phyloP scores from a whole-genome alignment of 805 yeast genomes.

The Diddensiella santjacobensis region DNA sequence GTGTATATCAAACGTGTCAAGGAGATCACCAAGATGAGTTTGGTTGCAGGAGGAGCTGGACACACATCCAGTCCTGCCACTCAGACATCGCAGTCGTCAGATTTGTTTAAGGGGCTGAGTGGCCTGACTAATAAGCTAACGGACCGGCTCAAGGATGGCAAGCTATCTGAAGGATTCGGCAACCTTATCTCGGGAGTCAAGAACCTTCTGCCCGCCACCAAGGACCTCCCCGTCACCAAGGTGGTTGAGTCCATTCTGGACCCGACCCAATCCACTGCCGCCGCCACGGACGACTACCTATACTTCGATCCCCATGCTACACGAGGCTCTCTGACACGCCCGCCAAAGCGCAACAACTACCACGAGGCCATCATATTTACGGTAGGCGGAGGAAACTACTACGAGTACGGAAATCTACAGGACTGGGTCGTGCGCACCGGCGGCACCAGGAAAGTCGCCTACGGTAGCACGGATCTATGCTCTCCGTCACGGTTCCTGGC shows the following conservation, averaged over 20 bases:
- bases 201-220: constrained; percentile 81
- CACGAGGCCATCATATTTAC: constrained; percentile 84
- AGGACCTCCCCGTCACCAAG: constrained; percentile 82
- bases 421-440: constrained; percentile 62
- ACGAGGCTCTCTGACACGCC: constrained; percentile 85
- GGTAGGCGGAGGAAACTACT: constrained; percentile 94
- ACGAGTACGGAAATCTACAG: constrained; percentile 90
- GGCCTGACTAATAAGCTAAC: constrained; percentile 67
- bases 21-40: constrained; percentile 58
- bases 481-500: constrained; percentile 31
- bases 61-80: constrained; percentile 25
- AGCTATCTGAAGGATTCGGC: constrained; percentile 83
- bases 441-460: constrained; percentile 57
- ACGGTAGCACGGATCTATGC: constrained; percentile 77
- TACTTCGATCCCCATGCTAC: constrained; percentile 84
- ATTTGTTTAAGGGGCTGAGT: constrained; percentile 49
- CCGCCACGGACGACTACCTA: constrained; percentile 81
- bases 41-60: constrained; percentile 18
- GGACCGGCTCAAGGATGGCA: constrained; percentile 76
- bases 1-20: constrained; percentile 75
- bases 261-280: constrained; percentile 53
- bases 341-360: constrained; percentile 79
- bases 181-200: constrained; percentile 84
- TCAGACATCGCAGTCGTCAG: constrained; percentile 29
- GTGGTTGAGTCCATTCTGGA: constrained; percentile 90